Evolutionary conservation across 805 yeast genomes (phyloP).

Genomic region (Yamadazyma philogaea): DNA sequence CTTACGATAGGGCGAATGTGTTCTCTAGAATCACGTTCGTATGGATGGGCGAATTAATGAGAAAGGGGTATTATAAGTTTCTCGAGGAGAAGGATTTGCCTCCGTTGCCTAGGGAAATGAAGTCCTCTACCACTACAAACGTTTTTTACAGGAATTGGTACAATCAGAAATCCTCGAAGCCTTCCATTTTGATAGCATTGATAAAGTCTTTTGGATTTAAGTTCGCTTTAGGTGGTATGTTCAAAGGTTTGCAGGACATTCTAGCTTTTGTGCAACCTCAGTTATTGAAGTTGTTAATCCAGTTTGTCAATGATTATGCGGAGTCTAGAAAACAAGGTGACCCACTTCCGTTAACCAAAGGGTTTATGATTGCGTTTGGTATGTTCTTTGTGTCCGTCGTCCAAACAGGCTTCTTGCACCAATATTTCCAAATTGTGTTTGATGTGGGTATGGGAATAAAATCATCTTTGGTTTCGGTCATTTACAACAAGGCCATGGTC

Average conservation of each 20-base stretch:
- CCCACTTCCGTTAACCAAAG: constrained; percentile 63
- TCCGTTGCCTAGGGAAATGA: constrained; percentile 64
- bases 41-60: constrained; percentile 90
- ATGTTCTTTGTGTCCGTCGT: constrained; percentile 75
- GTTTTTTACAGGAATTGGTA: constrained; percentile 61
- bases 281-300: constrained; percentile 26
- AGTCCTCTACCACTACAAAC: constrained; percentile 49
- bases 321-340: constrained; percentile 33
- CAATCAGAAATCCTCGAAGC: constrained; percentile 40
- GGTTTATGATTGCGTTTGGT: constrained; percentile 68
- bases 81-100: constrained; percentile 69
- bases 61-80: constrained; percentile 63
- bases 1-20: constrained; percentile 60
- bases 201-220: constrained; percentile 69
- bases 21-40: constrained; percentile 75
- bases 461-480: constrained; percentile 62
- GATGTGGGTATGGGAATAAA: constrained; percentile 76
- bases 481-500: constrained; percentile 65
- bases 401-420: constrained; percentile 77
- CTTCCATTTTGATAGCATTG: constrained; percentile 61
- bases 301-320: constrained; percentile 37
- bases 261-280: constrained; percentile 49
- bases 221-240: constrained; percentile 67
- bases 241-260: constrained; percentile 72
- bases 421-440: constrained; percentile 71